Evolutionary conservation across 495 filamentous ascomycete species (phyloP), one percentile per base, ranked within the genome.

Genomic region (Aspergillus nidulans): DNA sequence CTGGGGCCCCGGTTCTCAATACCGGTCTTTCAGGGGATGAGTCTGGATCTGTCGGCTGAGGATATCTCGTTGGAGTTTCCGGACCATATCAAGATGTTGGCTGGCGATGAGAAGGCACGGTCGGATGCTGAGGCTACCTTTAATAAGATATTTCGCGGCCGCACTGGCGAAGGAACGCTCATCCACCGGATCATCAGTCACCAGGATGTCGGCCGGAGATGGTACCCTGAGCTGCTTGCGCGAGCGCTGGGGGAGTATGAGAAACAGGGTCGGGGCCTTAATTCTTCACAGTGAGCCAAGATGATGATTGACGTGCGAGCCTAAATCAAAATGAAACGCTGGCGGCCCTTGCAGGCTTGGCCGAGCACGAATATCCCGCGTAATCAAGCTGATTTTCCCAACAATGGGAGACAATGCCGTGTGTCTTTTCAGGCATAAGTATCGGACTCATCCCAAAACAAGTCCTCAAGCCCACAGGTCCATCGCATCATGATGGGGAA

Each of bases 1-100:
- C 50, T 73, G 5, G 92, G 92, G 0, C 78, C 94, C 26, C 75
- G 92, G 21, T 95, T 85, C 65, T 87, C 82, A 13, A 88, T 96
- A 50, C 92, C 92, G 0, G 92, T 97, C 66, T 98, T 98, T 67
- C 91, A 95, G 66, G 92, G 90, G 12, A 88, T 98, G 56, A 83
- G 86, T 55, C 82, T 88, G 45, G 89, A 95, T 66, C 80, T 91
- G 0, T 82, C 79, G 20, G 92, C 92, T 61, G 90, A 94, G 56
- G 79, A 82, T 25, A 81, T 88, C 10, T 76, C 78, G 15, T 74
- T 95, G 56, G 75, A 81, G 13, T 85, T 97, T 8, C 89, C 92
- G 1, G 79, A 79, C 25, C 76, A 78, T 26, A 81, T 95, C 15
- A 73, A 75, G 50, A 77, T 71, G 6, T 34, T 75, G 24, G 64